These are phyloP conservation scores for Zostera marina DNA, from an alignment of 116 monocot species.

Conservation along the genomic window DNA sequence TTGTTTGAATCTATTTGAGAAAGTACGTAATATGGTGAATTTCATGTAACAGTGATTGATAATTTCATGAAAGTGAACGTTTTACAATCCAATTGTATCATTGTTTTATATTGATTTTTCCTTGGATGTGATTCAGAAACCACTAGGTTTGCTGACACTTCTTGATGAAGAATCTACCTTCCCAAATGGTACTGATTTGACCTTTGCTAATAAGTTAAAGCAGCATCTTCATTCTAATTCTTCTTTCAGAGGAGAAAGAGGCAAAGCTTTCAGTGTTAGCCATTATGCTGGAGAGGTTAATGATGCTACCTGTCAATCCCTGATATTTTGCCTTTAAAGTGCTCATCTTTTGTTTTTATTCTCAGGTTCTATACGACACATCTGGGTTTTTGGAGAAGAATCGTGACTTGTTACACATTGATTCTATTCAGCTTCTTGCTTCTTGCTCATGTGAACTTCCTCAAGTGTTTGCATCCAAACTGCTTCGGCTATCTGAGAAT, in stretches of 20 bases:
- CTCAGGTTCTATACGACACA: slow-evolving; percentile 72
- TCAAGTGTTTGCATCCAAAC: slow-evolving; percentile 63
- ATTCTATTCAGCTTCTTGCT: slow-evolving; percentile 72
- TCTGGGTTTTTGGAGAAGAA: slow-evolving; percentile 91
- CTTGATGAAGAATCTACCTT: slow-evolving; percentile 96
- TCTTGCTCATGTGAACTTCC: slow-evolving; percentile 66
- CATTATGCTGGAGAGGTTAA: slow-evolving; percentile 96
- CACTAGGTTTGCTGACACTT: slow-evolving; percentile 81
- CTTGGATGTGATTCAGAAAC: slow-evolving; percentile 41
- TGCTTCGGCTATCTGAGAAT: slow-evolving; percentile 43
- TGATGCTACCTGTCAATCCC: background rate
- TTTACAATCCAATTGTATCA: too few species aligned
- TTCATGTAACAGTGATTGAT: background rate
- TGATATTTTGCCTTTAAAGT: background rate
- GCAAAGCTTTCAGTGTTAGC: slow-evolving; percentile 44
- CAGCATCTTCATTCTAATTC: slow-evolving; percentile 70
- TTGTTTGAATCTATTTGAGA: slow-evolving; percentile 69
- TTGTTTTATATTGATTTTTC: too few species aligned
- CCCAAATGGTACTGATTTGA: slow-evolving; percentile 85
- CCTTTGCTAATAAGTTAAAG: slow-evolving; percentile 86
- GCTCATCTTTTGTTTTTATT: background rate
- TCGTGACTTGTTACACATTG: slow-evolving; percentile 66
- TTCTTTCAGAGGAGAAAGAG: slow-evolving; percentile 86
- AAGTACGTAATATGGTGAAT: slow-evolving; percentile 17
- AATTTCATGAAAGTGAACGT: too few species aligned